Conservation (phyloP, 139 green algal genomes). For the Spirogloea muscicola region DNA sequence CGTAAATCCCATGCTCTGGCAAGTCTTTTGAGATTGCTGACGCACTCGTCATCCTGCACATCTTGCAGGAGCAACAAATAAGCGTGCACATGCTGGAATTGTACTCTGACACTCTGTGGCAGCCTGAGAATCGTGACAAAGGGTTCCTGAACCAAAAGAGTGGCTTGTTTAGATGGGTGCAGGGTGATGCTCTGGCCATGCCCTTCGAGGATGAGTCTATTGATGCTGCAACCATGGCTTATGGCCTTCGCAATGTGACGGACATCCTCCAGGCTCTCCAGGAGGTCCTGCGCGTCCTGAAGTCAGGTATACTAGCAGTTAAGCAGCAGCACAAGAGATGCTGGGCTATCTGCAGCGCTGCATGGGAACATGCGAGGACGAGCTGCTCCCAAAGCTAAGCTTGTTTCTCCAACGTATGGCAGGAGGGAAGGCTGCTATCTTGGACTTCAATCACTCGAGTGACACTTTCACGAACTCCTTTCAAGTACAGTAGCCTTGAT, state of each 20-base stretch:
- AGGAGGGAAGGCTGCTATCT: conserved; percentile 66
- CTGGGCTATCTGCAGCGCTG: background rate
- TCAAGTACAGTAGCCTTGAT: background rate
- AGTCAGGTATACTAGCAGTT: conserved; percentile 49
- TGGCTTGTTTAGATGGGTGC: conserved; percentile 62
- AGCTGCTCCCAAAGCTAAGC: background rate
- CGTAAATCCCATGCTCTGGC: no score
- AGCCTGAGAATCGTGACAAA: background rate
- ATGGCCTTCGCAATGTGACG: conserved; percentile 90
- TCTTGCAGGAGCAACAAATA: background rate
- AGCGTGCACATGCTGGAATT: background rate
- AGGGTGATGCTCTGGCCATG: conserved; percentile 87
- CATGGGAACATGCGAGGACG: background rate
- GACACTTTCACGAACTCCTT: conserved; percentile 50
- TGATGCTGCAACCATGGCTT: conserved; percentile 90
- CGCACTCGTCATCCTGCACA: background rate
- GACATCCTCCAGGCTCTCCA: conserved; percentile 58
- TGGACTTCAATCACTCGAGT: conserved; percentile 95
- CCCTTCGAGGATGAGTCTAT: conserved; percentile 79
- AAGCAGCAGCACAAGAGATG: background rate
- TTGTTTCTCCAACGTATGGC: background rate
- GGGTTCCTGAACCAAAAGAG: background rate
- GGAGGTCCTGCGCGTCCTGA: conserved; percentile 86
- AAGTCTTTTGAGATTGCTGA: background rate
- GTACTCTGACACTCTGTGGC: background rate